phyloP scores from a whole-genome alignment of 1,284 basidiomycete genomes.

The Pascua guehoae region DNA sequence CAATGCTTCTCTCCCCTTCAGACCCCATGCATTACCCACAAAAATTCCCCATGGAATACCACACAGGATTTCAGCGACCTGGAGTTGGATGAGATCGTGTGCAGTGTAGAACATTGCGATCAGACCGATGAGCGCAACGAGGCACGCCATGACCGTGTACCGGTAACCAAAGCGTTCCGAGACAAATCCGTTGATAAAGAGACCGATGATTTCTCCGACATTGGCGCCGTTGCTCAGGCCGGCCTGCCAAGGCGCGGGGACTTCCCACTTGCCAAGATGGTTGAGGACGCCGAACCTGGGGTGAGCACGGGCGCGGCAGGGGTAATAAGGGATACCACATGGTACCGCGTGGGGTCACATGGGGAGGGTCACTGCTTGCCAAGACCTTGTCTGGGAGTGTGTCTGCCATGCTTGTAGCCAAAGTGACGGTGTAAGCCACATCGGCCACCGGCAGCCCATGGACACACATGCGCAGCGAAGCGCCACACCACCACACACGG shows the following conservation, averaged over 20 bases:
- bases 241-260: constrained; percentile 53
- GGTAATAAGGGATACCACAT: no score
- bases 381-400: no score
- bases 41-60: constrained; percentile 45
- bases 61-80: constrained; percentile 37
- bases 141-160: constrained; percentile 34
- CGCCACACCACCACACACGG: no score
- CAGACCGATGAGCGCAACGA: constrained; percentile 34
- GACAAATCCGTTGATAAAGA: constrained; percentile 46
- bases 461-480: no score
- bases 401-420: no score
- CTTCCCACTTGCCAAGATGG: constrained; percentile 43
- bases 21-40: constrained; percentile 6
- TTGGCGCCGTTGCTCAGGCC: constrained; percentile 49
- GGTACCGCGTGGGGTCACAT: no score
- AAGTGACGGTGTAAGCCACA: no score
- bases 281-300: constrained; percentile 33
- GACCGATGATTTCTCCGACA: constrained; percentile 50
- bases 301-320: no score
- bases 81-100: constrained; percentile 29
- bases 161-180: constrained; percentile 49
- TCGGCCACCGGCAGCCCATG: no score
- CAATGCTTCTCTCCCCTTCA: no score
- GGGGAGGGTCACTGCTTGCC: no score
- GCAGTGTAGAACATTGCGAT: constrained; percentile 44